These are phyloP conservation scores for Fonsecaea nubica DNA, from an alignment of 2,329 filamentous ascomycete species.

Conservation along the genomic window DNA sequence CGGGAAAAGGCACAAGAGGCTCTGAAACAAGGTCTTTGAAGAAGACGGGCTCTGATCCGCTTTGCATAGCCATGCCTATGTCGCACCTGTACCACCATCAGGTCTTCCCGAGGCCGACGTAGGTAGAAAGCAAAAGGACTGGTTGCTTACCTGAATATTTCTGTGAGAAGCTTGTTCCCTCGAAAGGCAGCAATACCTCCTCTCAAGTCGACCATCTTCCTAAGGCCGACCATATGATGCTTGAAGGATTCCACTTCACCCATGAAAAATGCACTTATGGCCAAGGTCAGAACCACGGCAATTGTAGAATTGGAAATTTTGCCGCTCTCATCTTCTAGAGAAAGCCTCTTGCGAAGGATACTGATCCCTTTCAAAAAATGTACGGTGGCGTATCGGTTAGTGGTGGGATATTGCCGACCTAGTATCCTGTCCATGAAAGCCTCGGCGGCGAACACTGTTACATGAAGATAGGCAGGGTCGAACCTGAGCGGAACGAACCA, in stretches of 20 bases:
- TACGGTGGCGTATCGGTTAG: constrained; percentile 28
- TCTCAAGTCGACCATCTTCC: constrained; percentile 48
- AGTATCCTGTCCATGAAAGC: constrained; percentile 43
- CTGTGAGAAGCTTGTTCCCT: constrained; percentile 47
- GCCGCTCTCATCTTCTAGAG: constrained; percentile 33
- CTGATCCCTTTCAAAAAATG: constrained; percentile 44
- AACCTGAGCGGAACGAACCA: constrained; percentile 45
- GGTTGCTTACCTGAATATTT: constrained; percentile 44
- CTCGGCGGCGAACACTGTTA: constrained; percentile 46
- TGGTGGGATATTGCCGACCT: constrained; percentile 19
- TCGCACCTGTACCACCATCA: constrained; percentile 39
- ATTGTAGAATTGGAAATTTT: constrained; percentile 45
- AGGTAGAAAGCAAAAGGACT: neutral
- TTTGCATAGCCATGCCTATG: constrained; percentile 42
- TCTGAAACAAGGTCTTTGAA: constrained; percentile 39
- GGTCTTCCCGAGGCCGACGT: neutral
- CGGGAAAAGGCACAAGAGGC: constrained; percentile 40
- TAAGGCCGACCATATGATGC: constrained; percentile 49
- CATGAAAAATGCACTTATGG: constrained; percentile 42
- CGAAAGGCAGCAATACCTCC: constrained; percentile 47
- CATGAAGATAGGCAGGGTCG: constrained; percentile 49
- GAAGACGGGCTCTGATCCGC: constrained; percentile 40
- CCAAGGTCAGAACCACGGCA: constrained; percentile 45
- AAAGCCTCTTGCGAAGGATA: constrained; percentile 45
- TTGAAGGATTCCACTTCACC: constrained; percentile 43